Base-by-base conservation (phyloP, 2,329 filamentous ascomycete species). In the Aspergillus novofumigatus region DNA sequence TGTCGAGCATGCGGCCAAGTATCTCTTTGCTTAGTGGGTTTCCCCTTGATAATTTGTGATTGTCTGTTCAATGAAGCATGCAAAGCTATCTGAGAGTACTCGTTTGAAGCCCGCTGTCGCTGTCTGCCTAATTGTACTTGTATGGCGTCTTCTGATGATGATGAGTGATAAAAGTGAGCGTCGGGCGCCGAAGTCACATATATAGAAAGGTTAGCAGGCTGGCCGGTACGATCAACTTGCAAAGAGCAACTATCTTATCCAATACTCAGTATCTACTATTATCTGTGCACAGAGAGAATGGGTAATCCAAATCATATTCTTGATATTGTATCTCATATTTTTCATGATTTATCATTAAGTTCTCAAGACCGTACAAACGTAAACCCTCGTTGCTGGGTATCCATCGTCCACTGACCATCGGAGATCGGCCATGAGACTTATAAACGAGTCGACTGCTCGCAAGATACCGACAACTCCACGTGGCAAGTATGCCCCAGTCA, bases 1-100 rank as follows among this genome's bases (percentile, higher is more conserved):
- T 76, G 83, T 97, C 65, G 87, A 91, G 68, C 91, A 95, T 77
- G 92, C 92, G 59, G 93, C 92, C 64, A 96, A 94, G 81, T 87
- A 91, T 72, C 78, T 97, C 55, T 79, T 84, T 67, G 79, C 77
- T 69, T 85, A 85, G 78, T 80, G 78, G 63, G 76, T 76, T 59
- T 62, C 57, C 56, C 49, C 58, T 53, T 26, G 25, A 9, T 17
- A 35, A 25, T 44, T 26, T 58, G 35, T 17, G 2, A 35, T 35
- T 14, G 4, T 14, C 10, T 5, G 11, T 32, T 14, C 29, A 32
- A 11, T 14, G 11, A 14, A 35, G 14, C 32, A 35, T 17, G 32
- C 11, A 35, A 35, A 35, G 32, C 32, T 35, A 35, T 35, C 32
- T 14, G 14, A 17, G 32, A 17, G 32, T 17, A 42, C 26, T 44